phyloP scores from a whole-genome alignment of 352 stramenopile species.

The Globisporangium paroecandrum region DNA sequence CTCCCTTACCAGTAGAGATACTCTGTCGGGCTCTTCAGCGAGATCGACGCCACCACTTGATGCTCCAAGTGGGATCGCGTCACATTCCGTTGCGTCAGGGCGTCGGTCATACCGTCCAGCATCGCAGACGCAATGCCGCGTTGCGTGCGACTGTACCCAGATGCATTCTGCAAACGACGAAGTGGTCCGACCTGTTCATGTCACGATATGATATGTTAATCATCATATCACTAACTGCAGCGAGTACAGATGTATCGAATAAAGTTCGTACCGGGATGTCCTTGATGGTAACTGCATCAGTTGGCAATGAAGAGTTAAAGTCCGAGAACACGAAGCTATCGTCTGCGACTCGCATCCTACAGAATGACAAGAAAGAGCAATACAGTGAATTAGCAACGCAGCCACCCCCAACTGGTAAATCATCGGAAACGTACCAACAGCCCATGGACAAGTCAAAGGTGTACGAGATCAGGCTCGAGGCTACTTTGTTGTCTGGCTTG shows the following conservation, averaged over 20 bases:
- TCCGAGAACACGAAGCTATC: slow-evolving; percentile 86
- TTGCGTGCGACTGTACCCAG: slow-evolving; percentile 65
- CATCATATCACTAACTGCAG: too few species aligned
- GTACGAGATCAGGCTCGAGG: slow-evolving; percentile 69
- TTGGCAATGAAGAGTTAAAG: slow-evolving; percentile 70
- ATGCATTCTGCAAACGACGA: slow-evolving; percentile 79
- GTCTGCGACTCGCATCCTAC: slow-evolving; percentile 83
- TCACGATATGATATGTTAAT: too few species aligned
- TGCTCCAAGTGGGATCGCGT: slow-evolving; percentile 84
- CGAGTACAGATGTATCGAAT: too few species aligned
- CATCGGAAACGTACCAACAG: slow-evolving; percentile 45
- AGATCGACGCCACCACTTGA: slow-evolving; percentile 57
- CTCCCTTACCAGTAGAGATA: slow-evolving; percentile 76
- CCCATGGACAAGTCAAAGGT: slow-evolving; percentile 72
- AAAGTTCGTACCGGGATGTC: slow-evolving; percentile 56
- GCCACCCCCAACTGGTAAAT: too few species aligned
- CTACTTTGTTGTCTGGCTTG: slow-evolving; percentile 40
- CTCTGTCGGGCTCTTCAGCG: slow-evolving; percentile 67
- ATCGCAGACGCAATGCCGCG: slow-evolving; percentile 64
- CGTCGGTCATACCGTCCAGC: slow-evolving; percentile 67
- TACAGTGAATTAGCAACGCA: not conserved
- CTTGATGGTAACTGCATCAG: slow-evolving; percentile 55
- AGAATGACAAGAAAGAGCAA: not conserved
- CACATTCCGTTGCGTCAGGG: slow-evolving; percentile 73
- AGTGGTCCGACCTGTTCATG: slow-evolving; percentile 48